Conservation (phyloP, 768 basidiomycete genomes). For the Naematelia encephala region DNA sequence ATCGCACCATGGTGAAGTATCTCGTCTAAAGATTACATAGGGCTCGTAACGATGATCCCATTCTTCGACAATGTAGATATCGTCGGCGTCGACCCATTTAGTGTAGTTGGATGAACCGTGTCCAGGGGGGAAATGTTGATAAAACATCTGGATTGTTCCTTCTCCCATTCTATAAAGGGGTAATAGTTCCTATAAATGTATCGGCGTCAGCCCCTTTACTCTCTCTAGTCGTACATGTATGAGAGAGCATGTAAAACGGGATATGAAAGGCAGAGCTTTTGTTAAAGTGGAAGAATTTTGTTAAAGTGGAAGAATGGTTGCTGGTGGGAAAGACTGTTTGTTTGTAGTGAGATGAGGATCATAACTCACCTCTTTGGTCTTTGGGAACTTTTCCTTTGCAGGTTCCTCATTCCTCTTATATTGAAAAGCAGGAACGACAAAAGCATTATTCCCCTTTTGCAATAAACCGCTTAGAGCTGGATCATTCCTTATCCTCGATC, state of each 20-base stretch:
- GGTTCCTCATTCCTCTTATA: not conserved
- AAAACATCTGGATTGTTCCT: not conserved
- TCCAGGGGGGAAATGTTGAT: not conserved
- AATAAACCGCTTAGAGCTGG: not conserved
- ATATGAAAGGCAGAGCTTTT: too few relatives aligned
- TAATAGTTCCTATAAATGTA: constrained; percentile 51
- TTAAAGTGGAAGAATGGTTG: too few relatives aligned
- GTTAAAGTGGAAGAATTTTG: too few relatives aligned
- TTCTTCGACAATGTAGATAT: not conserved
- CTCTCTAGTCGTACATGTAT: too few relatives aligned
- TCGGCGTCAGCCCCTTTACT: too few relatives aligned
- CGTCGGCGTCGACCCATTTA: not conserved
- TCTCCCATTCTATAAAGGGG: not conserved
- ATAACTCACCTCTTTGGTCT: not conserved
- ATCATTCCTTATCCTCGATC: constrained; percentile 57
- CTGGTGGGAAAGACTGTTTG: too few relatives aligned
- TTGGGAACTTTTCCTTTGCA: not conserved
- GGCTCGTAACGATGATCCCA: constrained; percentile 65
- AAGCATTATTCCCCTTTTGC: not conserved
- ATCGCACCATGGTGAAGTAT: constrained; percentile 67
- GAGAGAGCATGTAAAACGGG: too few relatives aligned
- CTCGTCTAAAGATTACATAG: constrained; percentile 75
- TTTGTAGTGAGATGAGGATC: not conserved
- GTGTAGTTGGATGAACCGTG: not conserved
- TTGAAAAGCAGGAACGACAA: not conserved